Percentiles rank a stretch among this genome's conserved stretches.
These are phyloP conservation scores for Blastocystis sp. DNA, from an alignment of 352 stramenopile species.

Conservation along the genomic window DNA sequence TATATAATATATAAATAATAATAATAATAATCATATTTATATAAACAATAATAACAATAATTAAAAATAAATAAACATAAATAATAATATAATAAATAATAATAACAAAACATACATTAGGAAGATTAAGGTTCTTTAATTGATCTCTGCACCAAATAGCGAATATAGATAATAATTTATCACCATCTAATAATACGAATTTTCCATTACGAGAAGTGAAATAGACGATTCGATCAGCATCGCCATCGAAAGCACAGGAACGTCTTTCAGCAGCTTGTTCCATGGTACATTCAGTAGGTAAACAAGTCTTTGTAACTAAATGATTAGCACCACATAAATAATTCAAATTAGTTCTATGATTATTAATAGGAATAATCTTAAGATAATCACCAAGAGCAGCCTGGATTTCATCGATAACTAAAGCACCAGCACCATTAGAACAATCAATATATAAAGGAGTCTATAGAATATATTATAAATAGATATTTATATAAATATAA, in stretches of 20 bases:
- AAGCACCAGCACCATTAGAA: constrained; percentile 41
- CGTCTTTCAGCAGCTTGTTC: constrained; percentile 37
- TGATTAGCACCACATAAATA: constrained; percentile 79
- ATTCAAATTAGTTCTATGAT: constrained; percentile 69
- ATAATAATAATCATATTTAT: too few relatives aligned
- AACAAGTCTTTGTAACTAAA: constrained; percentile 74
- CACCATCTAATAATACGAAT: constrained; percentile 71
- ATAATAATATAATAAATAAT: too few relatives aligned
- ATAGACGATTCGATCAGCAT: constrained; percentile 90
- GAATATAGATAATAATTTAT: constrained; percentile 88
- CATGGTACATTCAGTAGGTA: constrained; percentile 48
- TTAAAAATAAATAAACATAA: too few relatives aligned
- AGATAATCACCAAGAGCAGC: constrained; percentile 7
- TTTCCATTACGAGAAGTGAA: constrained; percentile 64
- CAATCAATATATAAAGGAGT: constrained; percentile 53
- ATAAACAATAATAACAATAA: too few relatives aligned
- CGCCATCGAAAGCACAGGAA: constrained; percentile 77
- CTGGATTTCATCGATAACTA: constrained; percentile 21
- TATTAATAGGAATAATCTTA: constrained; percentile 36
- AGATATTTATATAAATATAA: too few relatives aligned
- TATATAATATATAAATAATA: too few relatives aligned
- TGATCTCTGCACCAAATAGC: constrained; percentile 73
- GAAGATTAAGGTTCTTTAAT: constrained; percentile 49
- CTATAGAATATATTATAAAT: too few relatives aligned
- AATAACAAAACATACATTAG: too few relatives aligned